These are phyloP conservation scores for Suhomyces kilbournensis DNA, from an alignment of 805 yeast species.

Conservation along the genomic window DNA sequence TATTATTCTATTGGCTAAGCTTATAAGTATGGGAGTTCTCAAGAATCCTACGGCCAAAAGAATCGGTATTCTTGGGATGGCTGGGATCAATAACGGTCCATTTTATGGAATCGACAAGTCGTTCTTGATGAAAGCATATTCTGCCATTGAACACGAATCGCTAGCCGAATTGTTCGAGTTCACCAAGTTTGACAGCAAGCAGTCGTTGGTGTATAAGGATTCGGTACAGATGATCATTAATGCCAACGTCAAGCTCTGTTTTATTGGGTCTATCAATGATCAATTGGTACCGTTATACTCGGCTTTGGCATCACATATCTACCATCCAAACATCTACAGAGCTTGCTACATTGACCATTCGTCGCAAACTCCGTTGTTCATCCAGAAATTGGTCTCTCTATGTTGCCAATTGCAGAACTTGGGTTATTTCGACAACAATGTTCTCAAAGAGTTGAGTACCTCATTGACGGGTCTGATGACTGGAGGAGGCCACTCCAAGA, in stretches of 20 bases:
- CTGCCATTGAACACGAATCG: conserved; percentile 86
- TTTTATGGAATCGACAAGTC: conserved; percentile 86
- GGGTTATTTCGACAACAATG: conserved; percentile 83
- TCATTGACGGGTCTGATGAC: conserved; percentile 82
- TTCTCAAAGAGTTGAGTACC: conserved; percentile 76
- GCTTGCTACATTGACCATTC: conserved; percentile 87
- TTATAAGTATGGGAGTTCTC: conserved; percentile 55
- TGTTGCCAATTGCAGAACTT: conserved; percentile 72
- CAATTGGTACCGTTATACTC: conserved; percentile 93
- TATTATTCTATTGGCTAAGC: conserved; percentile 67
- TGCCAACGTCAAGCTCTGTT: conserved; percentile 72
- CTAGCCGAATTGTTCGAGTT: conserved; percentile 83
- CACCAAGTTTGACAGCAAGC: conserved; percentile 70
- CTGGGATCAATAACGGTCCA: conserved; percentile 93
- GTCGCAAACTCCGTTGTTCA: conserved; percentile 75
- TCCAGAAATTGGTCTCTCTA: conserved; percentile 67
- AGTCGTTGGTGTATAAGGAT: conserved; percentile 67
- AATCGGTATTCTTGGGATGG: conserved; percentile 85
- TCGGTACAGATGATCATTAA: conserved; percentile 62
- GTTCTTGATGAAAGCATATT: conserved; percentile 79
- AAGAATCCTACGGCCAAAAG: conserved; percentile 41
- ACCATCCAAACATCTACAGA: conserved; percentile 86
- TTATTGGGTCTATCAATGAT: conserved; percentile 88
- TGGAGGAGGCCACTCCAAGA: conserved; percentile 91
- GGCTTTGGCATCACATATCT: conserved; percentile 73